Evolutionary conservation across 2,329 filamentous ascomycete genomes (phyloP), one percentile per base, ranked within the genome.

Genomic region (Lasiodiplodia citricola): DNA sequence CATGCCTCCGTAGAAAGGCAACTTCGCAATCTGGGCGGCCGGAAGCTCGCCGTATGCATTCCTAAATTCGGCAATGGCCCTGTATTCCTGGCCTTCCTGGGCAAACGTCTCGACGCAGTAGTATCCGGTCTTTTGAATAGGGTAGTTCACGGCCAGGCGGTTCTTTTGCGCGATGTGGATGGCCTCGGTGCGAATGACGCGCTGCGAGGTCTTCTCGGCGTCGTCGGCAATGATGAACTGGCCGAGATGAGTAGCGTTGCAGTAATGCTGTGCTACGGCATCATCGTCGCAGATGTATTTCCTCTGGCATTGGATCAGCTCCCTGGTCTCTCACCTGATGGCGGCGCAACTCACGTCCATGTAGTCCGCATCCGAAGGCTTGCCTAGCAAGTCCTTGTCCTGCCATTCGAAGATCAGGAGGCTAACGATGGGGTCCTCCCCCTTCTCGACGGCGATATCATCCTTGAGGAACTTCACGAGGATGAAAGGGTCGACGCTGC

Each of bases 11-110:
- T 99, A 99, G 79, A 99, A 99, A 2, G 96, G 95, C 69, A 99
- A 85, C 80, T 99, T 99, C 23, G 96, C 92, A 72, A 99, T 97
- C 80, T 99, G 95, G 1, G 94, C 94, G 8, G 94, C 96, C 5
- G 94, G 92, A 68, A 99, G 90, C 83, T 99, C 95, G 77, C 96
- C 96, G 77, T 96, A 99, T 2, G 96, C 92, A 80, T 99, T 98
- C 71, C 94, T 90, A 80, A 98, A 99, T 75, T 96, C 94, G 54
- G 96, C 91, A 16, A 96, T 87, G 8, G 91, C 94, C 57, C 86
- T 87, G 77, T 96, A 99, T 55, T 92, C 86, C 69, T 86, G 80
- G 0, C 86, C 84, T 31, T 86, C 88, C 78, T 89, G 95, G 25
- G 87, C 87, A 72, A 89, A 90, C 1, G 93, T 96, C 65, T 92